Base-by-base conservation (phyloP, 179 eudicot genomes). In the Silene vulgaris region DNA sequence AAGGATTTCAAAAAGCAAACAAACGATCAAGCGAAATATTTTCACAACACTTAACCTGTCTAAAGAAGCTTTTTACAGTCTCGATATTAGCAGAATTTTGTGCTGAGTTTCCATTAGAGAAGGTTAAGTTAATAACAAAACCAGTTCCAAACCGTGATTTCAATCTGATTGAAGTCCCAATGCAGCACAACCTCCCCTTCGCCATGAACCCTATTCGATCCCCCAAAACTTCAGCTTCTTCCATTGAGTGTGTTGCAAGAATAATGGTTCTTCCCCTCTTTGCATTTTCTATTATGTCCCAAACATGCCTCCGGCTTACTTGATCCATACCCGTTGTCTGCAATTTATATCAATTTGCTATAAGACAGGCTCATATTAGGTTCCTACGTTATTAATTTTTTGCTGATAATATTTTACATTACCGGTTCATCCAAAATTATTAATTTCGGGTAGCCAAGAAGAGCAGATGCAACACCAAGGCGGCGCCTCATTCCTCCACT, bases 291-390 rank as follows among this genome's bases (percentile, higher is more conserved):
- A 93, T 93, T 66, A 93, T 90, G 84, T 93, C 98, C 98, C 96
- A 93, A 23, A 91, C 94, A 71, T 89, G 94, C 69, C 98, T 89
- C 75, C 96, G 80, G 76, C 91, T 94, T 32, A 94, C 85, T 26
- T 97, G 96, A 87, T 91, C 98, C 98, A 94, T 94, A 17, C 97
- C 97, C 56, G 98, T 91, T 2, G 97, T 94, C 98, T 91, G 84
- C 59, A 68, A 20, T 40, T 60, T 16, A 17, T 11, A 67, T 23
- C 16, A 56, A 56, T n/a, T 21, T 2, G 12, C 9, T 4, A 12
- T 13, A 3, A 21, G 20, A 59, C 45, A n/a, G 23, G 29, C 3
- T 50, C 26, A 61, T 40, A 40, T 40, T 6, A 40, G 45, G 45
- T 40, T 40, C 45, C 45, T 8, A 40, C 45, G 7, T 40, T 40